Base-by-base conservation (phyloP, 345 rosid genomes). In the Eutrema yunnanense region DNA sequence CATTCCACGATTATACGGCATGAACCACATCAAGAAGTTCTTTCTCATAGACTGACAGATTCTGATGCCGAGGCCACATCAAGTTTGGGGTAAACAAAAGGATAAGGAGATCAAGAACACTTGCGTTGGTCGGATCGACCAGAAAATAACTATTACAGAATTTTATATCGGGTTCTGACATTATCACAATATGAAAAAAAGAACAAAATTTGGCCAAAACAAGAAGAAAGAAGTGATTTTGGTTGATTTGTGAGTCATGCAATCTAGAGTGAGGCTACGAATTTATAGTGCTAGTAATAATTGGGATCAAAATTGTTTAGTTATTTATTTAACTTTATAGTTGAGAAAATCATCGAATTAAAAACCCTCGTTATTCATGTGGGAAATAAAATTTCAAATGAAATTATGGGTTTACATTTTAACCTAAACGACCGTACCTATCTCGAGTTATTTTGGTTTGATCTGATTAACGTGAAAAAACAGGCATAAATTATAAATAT, bases 91-190 rank as follows among this genome's bases (percentile, higher is more conserved):
- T 65, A 51, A 81, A 76, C 69, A 85, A 65, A 65, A 87, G 80
- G 26, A 62, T 58, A 40, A 73, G 8, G 8, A 82, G 69, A 74
- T 85, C 84, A 36, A 78, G 1, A 33, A 74, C 42, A 54, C 81
- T 78, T 19, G 86, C 86, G 58, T 85, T 81, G 30, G 67, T 59
- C 1, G 86, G 84, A 65, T 81, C 77, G 8, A 87, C 67, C 16
- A 59, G 36, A 30, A 85, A 47, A 69, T 78, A 78, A 37, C 33
- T 53, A 50, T 74, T 44, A 49, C 61, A 65, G 40, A 74, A 73
- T 4, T 48, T 70, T 74, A 69, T 69, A 11, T 69, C 26, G 58
- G 69, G 14, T 75, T 69, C 3, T 0, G 70, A 68, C 74, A 75
- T 62, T 46, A 12, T 68, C 64, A 34, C 30, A 51, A 52, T 33